Evolutionary conservation across 768 basidiomycete species (phyloP), one percentile per base, ranked within the genome.

Genomic region (Lactarius tabidus): DNA sequence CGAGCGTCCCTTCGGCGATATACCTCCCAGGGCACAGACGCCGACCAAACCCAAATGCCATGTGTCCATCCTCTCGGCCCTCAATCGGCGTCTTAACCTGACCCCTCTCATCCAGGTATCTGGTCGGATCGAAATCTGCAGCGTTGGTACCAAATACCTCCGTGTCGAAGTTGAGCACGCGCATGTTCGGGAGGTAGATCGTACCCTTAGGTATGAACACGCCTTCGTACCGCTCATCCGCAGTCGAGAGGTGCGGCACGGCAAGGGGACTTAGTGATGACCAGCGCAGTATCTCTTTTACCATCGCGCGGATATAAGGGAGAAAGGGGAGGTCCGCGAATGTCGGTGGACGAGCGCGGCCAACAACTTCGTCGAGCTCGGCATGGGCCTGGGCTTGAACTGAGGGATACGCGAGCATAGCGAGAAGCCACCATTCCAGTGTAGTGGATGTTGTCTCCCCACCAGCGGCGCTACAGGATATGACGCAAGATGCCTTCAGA

Each of bases 301-400:
- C 54, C 12, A 79, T 64, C 5, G 74, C 74, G 48, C 77, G 72
- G n/a, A 79, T 62, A 62, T 78, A 82, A 1, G 78, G 79, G 8
- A 81, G 70, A 45, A 66, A 54, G 6, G 59, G 56, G 43, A 69
- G 61, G 65, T 78, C 77, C 5, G 67, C 66, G 23, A 77, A 74
- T 4, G 70, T 71, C 1, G 81, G 82, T 6, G 81, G 71, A 7
- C 79, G 72, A 26, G 69, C 72, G 0, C 48, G 28, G 15, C 77
- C 59, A 12, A 81, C 66, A 5, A 81, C 74, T 5, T 57, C 29
- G 66, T 82, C 81, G 15, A 83, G 72, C 67, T 82, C 80, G 9
- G 71, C 72, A 55, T 80, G 81, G 0, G 79, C 80, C 59, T 68
- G 75, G 9, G 52, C 61, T 62, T 77, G 78, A 18, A 73, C 68